Conservation (phyloP, 441 rosid genomes). For the Hura crepitans region DNA sequence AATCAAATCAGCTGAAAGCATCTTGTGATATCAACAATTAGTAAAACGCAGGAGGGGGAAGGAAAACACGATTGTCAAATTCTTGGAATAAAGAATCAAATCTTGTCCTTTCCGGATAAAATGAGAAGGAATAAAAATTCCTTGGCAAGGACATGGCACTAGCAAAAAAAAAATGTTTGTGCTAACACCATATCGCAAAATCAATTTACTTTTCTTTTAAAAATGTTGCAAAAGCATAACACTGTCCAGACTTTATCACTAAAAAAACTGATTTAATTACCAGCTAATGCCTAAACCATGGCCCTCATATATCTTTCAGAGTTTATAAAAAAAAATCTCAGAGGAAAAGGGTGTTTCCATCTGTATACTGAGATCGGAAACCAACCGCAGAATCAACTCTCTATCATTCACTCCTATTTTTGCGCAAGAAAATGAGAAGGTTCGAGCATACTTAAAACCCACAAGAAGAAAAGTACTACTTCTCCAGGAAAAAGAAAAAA, state of each 20-base stretch:
- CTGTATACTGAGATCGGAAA: slow-evolving; percentile 7
- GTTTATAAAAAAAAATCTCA: background rate
- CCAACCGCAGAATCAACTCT: background rate
- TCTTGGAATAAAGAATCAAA: slow-evolving; percentile 17
- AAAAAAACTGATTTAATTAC: slow-evolving; percentile 19
- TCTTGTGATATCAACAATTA: slow-evolving; percentile 19
- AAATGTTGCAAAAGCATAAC: slow-evolving; percentile 12
- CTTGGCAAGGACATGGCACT: background rate
- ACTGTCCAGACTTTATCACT: slow-evolving; percentile 17
- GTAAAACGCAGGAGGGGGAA: background rate
- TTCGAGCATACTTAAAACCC: background rate
- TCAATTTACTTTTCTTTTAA: slow-evolving; percentile 1
- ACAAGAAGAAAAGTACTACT: background rate
- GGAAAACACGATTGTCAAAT: slow-evolving; percentile 6
- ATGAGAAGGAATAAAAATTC: slow-evolving; percentile 12
- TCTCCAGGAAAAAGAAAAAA: background rate
- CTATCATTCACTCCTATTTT: background rate
- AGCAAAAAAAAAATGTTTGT: slow-evolving; percentile 10
- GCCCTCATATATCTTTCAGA: slow-evolving; percentile 2
- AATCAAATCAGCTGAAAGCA: slow-evolving; percentile 26
- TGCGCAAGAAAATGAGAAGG: background rate
- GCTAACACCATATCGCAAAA: background rate
- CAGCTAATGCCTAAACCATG: slow-evolving; percentile 9
- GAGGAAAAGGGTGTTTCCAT: slow-evolving; percentile 3
- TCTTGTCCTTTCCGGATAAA: background rate